Evolutionary conservation across 164 flowering plant genomes (phyloP), one percentile per base, ranked within the genome.

Genomic region (Vitis riparia): DNA sequence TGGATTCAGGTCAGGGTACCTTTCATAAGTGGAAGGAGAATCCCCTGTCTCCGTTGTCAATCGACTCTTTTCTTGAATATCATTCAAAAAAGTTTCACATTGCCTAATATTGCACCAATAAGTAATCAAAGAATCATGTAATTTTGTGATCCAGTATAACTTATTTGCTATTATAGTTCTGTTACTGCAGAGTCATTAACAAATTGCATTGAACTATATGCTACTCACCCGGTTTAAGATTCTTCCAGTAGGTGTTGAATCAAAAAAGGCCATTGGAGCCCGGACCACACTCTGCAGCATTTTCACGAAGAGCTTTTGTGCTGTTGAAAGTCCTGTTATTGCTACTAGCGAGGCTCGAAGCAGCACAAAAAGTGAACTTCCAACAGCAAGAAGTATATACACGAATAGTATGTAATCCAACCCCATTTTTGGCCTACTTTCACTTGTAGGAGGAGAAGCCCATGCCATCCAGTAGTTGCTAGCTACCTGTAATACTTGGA

Each of bases 381-480:
- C 97, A 69, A 89, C 86, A 4, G 98, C 73, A 47, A 95, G 92
- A 63, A 88, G 72, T 52, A 81, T 55, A 69, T 95, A 95, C 57
- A 93, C 89, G 51, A 87, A 71, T 66, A 95, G 67, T 15, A 93
- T 71, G 66, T 75, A 47, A 13, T 78, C 75, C 83, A 90, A 82
- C 64, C 71, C 81, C 0, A 78, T 47, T 23, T 37, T 60, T 15
- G 93, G 91, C 65, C 78, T 62, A 5, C 72, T 52, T 7, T 69
- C 82, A 29, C 49, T 76, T 51, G 89, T 80, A 23, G 88, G 67
- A 70, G 99, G 98, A 78, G 87, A 79, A 71, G 95, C 87, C 98
- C 98, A 95, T 61, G 99, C 94, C 91, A 95, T 93, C 99, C 99
- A 95, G 68, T 91, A 93, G 71, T 93, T 93, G 78, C 98, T 93